Percentiles rank a stretch among this genome's conserved stretches.
phyloP scores from a whole-genome alignment of 371 early-diverging fungal species.

The Capillidium rhysosporum region DNA sequence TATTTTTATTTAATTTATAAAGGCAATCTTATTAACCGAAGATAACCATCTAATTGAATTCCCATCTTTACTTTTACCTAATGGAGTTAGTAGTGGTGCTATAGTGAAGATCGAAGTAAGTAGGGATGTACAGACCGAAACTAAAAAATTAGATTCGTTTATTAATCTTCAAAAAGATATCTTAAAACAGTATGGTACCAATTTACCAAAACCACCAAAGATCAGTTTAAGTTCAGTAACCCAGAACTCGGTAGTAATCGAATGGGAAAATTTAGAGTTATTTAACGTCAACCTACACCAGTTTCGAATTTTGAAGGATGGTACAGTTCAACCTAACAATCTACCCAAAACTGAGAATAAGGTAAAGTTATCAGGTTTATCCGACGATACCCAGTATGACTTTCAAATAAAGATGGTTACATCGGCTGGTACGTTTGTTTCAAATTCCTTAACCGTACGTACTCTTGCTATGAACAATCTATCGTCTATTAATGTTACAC shows the following conservation, averaged over 20 bases:
- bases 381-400: constrained; percentile 69
- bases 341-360: constrained; percentile 24
- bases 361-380: constrained; percentile 69
- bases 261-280: constrained; percentile 74
- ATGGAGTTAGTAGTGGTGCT: constrained; percentile 78
- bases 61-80: constrained; percentile 85
- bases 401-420: constrained; percentile 73
- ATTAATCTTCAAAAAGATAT: constrained; percentile 68
- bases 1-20: not conserved
- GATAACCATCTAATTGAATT: constrained; percentile 97
- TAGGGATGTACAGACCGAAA: constrained; percentile 69
- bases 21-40: constrained; percentile 79
- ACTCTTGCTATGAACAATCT: constrained; percentile 86
- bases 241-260: constrained; percentile 71
- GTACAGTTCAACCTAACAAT: constrained; percentile 13
- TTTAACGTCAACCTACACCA: constrained; percentile 58
- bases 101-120: constrained; percentile 84
- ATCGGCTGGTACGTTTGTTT: constrained; percentile 61
- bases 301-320: constrained; percentile 72
- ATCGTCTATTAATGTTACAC: constrained; percentile 74
- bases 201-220: constrained; percentile 54
- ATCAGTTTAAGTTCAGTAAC: constrained; percentile 59
- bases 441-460: constrained; percentile 48
- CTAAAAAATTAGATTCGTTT: constrained; percentile 57
- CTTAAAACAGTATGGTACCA: constrained; percentile 49